Evolutionary conservation across 139 green algal species (phyloP), one percentile per base, ranked within the genome.

Genomic region (Ostreobium quekettii): DNA sequence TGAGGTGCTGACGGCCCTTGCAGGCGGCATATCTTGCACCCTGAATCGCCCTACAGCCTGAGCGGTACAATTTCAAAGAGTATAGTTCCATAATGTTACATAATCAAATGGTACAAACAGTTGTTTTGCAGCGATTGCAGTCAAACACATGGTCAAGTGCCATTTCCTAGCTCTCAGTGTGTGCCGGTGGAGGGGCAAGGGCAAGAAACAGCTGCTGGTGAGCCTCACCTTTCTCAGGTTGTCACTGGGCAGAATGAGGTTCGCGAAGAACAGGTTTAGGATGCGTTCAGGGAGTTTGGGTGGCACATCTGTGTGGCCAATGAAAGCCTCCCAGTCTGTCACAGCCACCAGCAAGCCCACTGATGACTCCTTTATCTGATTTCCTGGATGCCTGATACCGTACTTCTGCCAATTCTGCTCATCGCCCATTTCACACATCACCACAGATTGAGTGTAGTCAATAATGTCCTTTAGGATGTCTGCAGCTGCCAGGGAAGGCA

Each of bases 231-330:
- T 53, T 53, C 61, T 53, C 36, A 68, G 36, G 4, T 68, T 68
- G 22, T 56, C 61, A 47, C 53, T 36, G 24, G 61, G 61, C 11
- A 11, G 8, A 29, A 68, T 53, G 8, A 68, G 36, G 37, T 48
- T 68, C 36, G 49, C 30, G 36, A 68, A 68, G 35, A 68, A 68
- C 6, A 68, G 6, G 3, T 15, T 33, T 38, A 68, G 8, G n/a
- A 68, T 68, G 8, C n/a, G 37, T 19, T 68, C 8, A 5, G 53
- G 8, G 24, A 24, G 49, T 26, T 68, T 37, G 26, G 32, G 37
- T 5, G 11, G 35, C 24, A 53, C 7, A 5, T 68, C 61, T 24
- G 31, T 30, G n/a, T 56, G 11, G 26, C 7, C 31, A 19, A 68
- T 15, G 26, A 68, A 68, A 37, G 36, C 36, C 19, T 48, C 35